phyloP scores from a whole-genome alignment of 805 yeast genomes.

The Candida rishiriensis region DNA sequence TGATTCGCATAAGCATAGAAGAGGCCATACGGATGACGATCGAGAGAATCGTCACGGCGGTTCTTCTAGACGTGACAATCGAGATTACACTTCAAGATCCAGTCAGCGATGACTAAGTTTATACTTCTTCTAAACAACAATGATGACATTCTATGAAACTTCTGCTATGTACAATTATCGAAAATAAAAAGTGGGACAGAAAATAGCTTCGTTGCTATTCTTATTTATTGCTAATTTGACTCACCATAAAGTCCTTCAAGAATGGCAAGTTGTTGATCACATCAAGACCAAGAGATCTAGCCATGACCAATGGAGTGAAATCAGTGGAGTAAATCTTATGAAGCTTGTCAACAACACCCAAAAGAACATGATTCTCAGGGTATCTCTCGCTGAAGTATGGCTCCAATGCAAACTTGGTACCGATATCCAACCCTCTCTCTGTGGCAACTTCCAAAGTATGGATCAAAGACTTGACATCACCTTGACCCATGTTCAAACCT shows the following conservation, averaged over 20 bases:
- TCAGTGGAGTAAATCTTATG: slow-evolving; percentile 82
- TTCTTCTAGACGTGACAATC: neutral
- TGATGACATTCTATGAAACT: too few species aligned
- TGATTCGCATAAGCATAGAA: neutral
- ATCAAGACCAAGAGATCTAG: slow-evolving; percentile 74
- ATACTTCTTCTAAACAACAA: too few species aligned
- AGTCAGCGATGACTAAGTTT: too few species aligned
- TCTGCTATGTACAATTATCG: too few species aligned
- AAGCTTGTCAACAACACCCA: slow-evolving; percentile 88
- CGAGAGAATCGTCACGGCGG: neutral
- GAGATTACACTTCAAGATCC: too few species aligned
- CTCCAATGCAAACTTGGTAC: slow-evolving; percentile 74
- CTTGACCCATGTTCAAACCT: slow-evolving; percentile 96
- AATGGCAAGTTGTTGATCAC: slow-evolving; percentile 58
- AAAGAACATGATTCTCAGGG: slow-evolving; percentile 69
- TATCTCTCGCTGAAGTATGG: slow-evolving; percentile 83
- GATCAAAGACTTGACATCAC: slow-evolving; percentile 74
- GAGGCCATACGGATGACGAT: neutral
- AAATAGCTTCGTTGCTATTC: too few species aligned
- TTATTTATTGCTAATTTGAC: slow-evolving; percentile 33
- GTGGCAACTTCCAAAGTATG: slow-evolving; percentile 66
- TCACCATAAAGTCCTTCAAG: slow-evolving; percentile 66
- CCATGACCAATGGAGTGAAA: slow-evolving; percentile 65
- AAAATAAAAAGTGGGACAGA: too few species aligned
- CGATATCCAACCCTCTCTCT: slow-evolving; percentile 82